phyloP scores from a whole-genome alignment of 2,329 filamentous ascomycete genomes.

The Calonectria montana region DNA sequence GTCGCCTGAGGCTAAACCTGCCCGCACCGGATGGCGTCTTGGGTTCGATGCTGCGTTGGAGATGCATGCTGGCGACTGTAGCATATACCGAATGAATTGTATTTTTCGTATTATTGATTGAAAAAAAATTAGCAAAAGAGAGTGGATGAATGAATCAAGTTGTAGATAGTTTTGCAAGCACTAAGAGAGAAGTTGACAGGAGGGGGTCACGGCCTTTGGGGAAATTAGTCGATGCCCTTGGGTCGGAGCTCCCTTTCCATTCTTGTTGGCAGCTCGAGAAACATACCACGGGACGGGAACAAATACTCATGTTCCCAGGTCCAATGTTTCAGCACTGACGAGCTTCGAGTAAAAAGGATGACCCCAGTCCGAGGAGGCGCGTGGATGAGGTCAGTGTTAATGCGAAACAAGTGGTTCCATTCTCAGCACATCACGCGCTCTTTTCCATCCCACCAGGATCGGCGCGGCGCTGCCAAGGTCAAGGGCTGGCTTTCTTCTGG shows the following conservation, averaged over 20 bases:
- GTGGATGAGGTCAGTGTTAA: constrained; percentile 12
- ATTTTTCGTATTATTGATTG: background rate
- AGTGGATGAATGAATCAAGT: constrained; percentile 2
- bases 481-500: background rate
- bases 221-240: constrained; percentile 19
- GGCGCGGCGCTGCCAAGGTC: background rate
- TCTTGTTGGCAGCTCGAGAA: constrained; percentile 22
- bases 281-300: constrained; percentile 25
- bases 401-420: constrained; percentile 16
- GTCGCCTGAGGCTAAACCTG: constrained; percentile 27
- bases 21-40: constrained; percentile 18
- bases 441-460: background rate
- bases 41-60: constrained; percentile 19
- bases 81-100: background rate
- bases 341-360: constrained; percentile 1
- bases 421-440: background rate
- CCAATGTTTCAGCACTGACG: constrained; percentile 38
- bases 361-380: constrained; percentile 11
- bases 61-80: constrained; percentile 31
- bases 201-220: background rate
- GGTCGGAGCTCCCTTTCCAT: constrained; percentile 16
- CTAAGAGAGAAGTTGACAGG: background rate
- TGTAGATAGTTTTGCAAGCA: background rate
- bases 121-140: background rate
- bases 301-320: constrained; percentile 2